Evolutionary conservation across 257 asterid species (phyloP), one percentile per base, ranked within the genome.

Genomic region (Dorcoceras hygrometricum): DNA sequence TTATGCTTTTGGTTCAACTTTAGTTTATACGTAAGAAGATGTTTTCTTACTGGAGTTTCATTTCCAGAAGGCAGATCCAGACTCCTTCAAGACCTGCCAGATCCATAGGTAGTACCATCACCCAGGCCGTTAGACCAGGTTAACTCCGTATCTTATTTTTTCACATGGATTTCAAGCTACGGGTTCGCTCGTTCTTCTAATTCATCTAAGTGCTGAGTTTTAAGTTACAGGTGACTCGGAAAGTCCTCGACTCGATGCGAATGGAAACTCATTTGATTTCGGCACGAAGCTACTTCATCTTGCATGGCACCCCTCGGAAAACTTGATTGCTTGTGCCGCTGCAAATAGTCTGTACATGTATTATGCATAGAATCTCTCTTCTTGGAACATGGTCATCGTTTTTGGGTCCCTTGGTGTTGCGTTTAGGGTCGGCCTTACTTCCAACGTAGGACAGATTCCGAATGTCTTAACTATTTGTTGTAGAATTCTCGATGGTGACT

Each of bases 321-420:
- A 88, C 81, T 82, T 89, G 27, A 82, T 88, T 28, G 96, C 96
- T n/a, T 88, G 96, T 79, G 96, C 94, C 36, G 94, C 93, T 51
- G 93, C 96, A 65, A 88, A 88, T 72, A 88, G 96, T 81, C 76
- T 88, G 83, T 88, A 88, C 55, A 88, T 88, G 96, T 88, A 88
- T 81, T 82, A 88, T 39, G 91, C 94, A 57, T 88, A 73, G 78
- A 59, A 57, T 57, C 64, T 34, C 70, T 5, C 31, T 31, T 28
- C 57, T 63, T 34, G 66, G 61, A n/a, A 54, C 57, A 50, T 14
- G 59, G 70, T 68, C 27, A 62, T 73, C 77, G 73, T 65, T 79
- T 80, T 73, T 77, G 73, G 75, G 79, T 61, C 75, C 34, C 69
- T 80, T 67, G 68, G 70, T 63, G 2, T 26, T 26, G 29, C 29